phyloP scores from a whole-genome alignment of 2,329 filamentous ascomycete genomes.

The Paraphaeosphaeria sporulosa region DNA sequence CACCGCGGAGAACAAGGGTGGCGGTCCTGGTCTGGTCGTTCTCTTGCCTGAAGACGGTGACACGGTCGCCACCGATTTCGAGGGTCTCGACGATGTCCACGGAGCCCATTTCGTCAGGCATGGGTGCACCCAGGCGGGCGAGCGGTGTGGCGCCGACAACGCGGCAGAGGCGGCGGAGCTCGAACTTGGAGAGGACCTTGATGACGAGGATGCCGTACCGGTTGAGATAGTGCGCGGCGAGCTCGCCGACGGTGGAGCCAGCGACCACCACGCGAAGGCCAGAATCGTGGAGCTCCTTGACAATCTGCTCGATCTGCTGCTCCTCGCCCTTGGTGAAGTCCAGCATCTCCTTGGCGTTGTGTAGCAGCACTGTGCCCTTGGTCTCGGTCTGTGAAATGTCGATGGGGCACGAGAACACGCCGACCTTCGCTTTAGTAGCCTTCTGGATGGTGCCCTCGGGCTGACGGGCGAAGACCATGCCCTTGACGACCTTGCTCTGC shows the following conservation, averaged over 20 bases:
- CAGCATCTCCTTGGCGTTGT: conserved; percentile 98
- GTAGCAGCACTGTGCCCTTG: conserved; percentile 94
- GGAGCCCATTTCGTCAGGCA: conserved; percentile 99
- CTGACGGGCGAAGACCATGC: conserved; percentile 97
- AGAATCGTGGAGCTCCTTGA: conserved; percentile 96
- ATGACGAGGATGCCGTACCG: conserved; percentile 95
- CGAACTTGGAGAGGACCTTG: conserved; percentile 97
- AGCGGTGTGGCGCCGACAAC: conserved; percentile 97
- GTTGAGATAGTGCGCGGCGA: conserved; percentile 97
- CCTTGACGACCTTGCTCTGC: conserved; percentile 92
- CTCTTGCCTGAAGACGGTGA: conserved; percentile 98
- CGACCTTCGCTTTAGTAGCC: conserved; percentile 91
- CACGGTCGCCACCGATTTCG: conserved; percentile 96
- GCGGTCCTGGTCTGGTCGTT: conserved; percentile 90
- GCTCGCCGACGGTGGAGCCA: conserved; percentile 91
- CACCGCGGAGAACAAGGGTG: conserved; percentile 91
- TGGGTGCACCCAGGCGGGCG: conserved; percentile 91
- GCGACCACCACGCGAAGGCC: conserved; percentile 91
- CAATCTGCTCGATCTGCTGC: conserved; percentile 82
- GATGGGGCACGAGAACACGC: conserved; percentile 94
- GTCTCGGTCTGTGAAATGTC: conserved; percentile 97
- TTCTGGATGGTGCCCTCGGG: conserved; percentile 92
- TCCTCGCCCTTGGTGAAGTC: conserved; percentile 99
- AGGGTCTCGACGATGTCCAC: conserved; percentile 96
- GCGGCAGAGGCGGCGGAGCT: conserved; percentile 91